A percentile compares a stretch with the other conserved stretches of the same genome.
phyloP scores from a whole-genome alignment of 768 basidiomycete genomes.

The Phallus indusiatus region DNA sequence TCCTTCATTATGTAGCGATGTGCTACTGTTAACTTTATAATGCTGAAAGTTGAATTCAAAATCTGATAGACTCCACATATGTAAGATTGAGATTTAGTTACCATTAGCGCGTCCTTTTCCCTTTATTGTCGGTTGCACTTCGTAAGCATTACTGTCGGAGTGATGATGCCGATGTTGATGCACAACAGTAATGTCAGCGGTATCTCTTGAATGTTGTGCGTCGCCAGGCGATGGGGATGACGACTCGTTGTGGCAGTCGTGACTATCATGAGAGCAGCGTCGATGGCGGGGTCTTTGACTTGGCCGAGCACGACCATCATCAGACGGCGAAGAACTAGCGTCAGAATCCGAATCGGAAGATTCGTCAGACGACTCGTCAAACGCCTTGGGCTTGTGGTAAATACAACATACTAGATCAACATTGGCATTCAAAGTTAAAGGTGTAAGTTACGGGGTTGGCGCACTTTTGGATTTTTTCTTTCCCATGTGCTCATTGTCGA shows the following conservation, averaged over 20 bases:
- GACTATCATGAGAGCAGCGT: constrained; percentile 10
- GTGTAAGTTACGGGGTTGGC: constrained; percentile 19
- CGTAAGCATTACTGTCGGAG: constrained; percentile 27
- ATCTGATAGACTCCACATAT: too few species aligned
- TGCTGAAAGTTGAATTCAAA: too few species aligned
- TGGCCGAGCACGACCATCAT: constrained; percentile 9
- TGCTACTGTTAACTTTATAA: too few species aligned
- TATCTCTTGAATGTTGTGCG: constrained; percentile 10
- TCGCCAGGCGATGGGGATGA: not conserved
- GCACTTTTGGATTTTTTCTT: constrained; percentile 90
- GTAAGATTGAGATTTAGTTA: not conserved
- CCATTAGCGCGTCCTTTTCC: constrained; percentile 8
- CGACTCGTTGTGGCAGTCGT: not conserved
- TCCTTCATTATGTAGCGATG: too few species aligned
- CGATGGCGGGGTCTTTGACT: constrained; percentile 13
- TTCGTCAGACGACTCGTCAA: constrained; percentile 72
- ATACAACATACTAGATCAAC: constrained; percentile 83
- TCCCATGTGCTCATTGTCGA: constrained; percentile 86
- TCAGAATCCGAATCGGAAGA: constrained; percentile 44
- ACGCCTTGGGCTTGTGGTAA: constrained; percentile 71
- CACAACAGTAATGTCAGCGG: constrained; percentile 12
- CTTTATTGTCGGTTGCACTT: constrained; percentile 21
- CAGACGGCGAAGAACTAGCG: constrained; percentile 17
- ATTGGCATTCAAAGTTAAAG: not conserved
- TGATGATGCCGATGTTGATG: constrained; percentile 17